phyloP scores from a whole-genome alignment of 73 alveolate species.

The Paramecium sonneborni region DNA sequence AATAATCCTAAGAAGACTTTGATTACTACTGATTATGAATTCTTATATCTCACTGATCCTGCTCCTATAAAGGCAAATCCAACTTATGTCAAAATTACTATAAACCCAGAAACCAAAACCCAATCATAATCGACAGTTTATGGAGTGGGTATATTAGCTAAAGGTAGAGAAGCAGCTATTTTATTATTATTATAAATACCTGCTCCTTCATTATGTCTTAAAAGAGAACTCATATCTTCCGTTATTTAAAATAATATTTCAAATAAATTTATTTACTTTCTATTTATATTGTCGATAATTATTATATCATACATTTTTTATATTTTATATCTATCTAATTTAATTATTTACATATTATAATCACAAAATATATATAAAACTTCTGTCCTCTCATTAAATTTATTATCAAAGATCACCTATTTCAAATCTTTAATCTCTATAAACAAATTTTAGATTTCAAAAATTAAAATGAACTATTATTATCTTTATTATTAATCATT shows the following conservation, averaged over 20 bases:
- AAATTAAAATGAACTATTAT: no score
- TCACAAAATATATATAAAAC: background rate
- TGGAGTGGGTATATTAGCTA: background rate
- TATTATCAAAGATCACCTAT: background rate
- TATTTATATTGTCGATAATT: background rate
- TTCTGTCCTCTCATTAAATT: background rate
- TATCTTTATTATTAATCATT: no score
- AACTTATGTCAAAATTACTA: background rate
- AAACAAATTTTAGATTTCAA: no score
- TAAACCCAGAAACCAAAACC: slow-evolving; percentile 42
- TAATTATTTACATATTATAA: background rate
- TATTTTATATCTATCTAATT: background rate
- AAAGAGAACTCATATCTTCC: slow-evolving; percentile 30
- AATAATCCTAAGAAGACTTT: slow-evolving; percentile 34
- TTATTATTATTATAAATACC: background rate
- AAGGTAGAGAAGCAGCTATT: background rate
- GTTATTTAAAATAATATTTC: slow-evolving; percentile 33
- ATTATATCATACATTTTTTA: background rate
- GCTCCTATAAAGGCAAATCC: slow-evolving; percentile 40
- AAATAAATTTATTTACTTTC: slow-evolving; percentile 20
- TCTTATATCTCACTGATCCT: slow-evolving; percentile 49
- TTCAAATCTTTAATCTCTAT: no score
- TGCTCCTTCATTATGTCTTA: background rate
- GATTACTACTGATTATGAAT: slow-evolving; percentile 43
- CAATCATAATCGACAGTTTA: background rate